phyloP scores from a whole-genome alignment of 2,329 filamentous ascomycete species.

The Didymellaceae sp. region DNA sequence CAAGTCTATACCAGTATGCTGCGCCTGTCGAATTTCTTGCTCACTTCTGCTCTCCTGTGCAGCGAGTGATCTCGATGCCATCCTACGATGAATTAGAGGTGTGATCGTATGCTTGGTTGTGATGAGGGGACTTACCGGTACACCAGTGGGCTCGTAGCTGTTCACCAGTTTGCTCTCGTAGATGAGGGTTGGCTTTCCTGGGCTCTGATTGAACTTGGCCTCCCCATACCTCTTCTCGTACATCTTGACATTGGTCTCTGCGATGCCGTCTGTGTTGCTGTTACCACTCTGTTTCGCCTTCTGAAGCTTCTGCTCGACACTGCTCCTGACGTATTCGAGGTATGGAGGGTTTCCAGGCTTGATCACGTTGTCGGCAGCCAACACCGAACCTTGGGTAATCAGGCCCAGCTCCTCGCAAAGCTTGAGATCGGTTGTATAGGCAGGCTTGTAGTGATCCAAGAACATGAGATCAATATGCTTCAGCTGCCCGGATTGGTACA shows the following conservation, averaged over 20 bases:
- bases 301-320: slow-evolving; percentile 66
- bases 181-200: slow-evolving; percentile 68
- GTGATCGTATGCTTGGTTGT: slow-evolving; percentile 1
- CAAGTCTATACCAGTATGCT: background rate
- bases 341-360: slow-evolving; percentile 75
- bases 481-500: slow-evolving; percentile 62
- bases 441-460: slow-evolving; percentile 80
- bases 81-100: slow-evolving; percentile 55
- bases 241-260: slow-evolving; percentile 56
- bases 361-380: slow-evolving; percentile 75
- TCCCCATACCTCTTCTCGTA: slow-evolving; percentile 56
- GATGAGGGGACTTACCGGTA: slow-evolving; percentile 59
- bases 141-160: slow-evolving; percentile 72
- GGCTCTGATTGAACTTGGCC: slow-evolving; percentile 51
- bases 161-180: slow-evolving; percentile 70
- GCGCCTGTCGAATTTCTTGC: background rate
- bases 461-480: slow-evolving; percentile 74
- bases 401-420: slow-evolving; percentile 75
- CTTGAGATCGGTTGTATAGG: slow-evolving; percentile 76
- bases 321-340: slow-evolving; percentile 72
- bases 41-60: slow-evolving; percentile 41
- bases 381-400: slow-evolving; percentile 66
- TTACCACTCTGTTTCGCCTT: slow-evolving; percentile 39
- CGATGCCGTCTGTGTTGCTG: slow-evolving; percentile 50
- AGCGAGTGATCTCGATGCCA: slow-evolving; percentile 70